Evolutionary conservation across 1,139 yeast genomes (phyloP), one percentile per base, ranked within the genome.

Genomic region (Suhomyces bokatorum): DNA sequence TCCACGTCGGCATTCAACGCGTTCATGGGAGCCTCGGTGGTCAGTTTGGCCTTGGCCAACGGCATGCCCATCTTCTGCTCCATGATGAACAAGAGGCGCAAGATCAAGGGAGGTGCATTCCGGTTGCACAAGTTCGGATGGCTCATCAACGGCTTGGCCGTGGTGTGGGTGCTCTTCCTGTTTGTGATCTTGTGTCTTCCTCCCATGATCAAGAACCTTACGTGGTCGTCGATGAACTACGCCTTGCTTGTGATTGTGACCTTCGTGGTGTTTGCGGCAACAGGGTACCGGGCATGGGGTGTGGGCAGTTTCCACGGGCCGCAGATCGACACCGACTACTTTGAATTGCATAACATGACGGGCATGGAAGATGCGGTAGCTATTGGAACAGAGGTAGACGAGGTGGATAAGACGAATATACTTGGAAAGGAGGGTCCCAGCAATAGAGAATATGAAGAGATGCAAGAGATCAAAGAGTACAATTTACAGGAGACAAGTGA

Each of bases 21-120:
- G 2, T 87, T 87, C 60, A 79, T 88, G 69, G 95, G 96, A 0
- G 85, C 91, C n/a, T 87, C 95, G 5, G 95, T 88, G 1, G 77
- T 87, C 32, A 80, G 91, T 2, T 69, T 87, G 48, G 83, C 90
- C 43, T 73, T 86, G 24, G 89, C 95, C 1, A 85, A 89, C 53
- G 84, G 89, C 2, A 78, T 88, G 10, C 96, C 96, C 1, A 81
- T 88, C 30, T 57, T 84, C 1, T 73, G 85, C 26, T 76, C 83
- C 17, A 62, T 88, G 63, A 58, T 86, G 27, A 78, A 84, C 53
- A 80, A 81, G 42, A 69, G 96, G 43, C 65, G 70, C 43, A 82
- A 83, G 49, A 74, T 87, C 42, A 74, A 76, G 55, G 90, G 91
- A 38, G 85, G 91, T 0, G 83, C 87, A 1, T 85, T 87, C 64